Evolutionary conservation across 169 alveolate genomes (phyloP).

Genomic region (Amoebophrya sp.): DNA sequence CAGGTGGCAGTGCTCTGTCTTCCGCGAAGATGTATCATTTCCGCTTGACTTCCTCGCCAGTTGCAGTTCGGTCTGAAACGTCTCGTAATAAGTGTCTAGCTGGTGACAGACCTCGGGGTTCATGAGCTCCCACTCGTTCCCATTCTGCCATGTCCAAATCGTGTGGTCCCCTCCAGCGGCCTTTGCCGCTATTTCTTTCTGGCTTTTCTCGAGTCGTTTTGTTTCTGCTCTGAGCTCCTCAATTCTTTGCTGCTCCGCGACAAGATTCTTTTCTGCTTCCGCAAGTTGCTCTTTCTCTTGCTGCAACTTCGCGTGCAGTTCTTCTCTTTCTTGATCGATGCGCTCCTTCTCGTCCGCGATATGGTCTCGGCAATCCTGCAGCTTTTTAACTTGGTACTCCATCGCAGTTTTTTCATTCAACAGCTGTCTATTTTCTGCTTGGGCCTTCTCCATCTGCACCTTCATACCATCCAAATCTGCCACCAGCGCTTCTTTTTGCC

Average conservation of each 20-base stretch:
- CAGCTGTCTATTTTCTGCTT: neutral
- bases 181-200: neutral
- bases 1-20: neutral
- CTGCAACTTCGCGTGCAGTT: neutral
- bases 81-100: neutral
- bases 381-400: neutral
- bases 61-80: neutral
- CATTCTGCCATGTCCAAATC: neutral
- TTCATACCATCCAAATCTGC: neutral
- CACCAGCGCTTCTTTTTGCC: neutral
- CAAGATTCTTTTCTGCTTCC: neutral
- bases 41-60: slow-evolving; percentile 11
- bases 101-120: neutral
- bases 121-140: neutral
- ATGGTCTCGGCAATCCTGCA: neutral
- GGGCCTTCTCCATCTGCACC: neutral
- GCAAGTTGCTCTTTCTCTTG: neutral
- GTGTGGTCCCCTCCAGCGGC: neutral
- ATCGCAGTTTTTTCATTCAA: neutral
- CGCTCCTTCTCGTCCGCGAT: neutral
- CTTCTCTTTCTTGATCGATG: neutral
- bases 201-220: neutral
- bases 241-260: neutral
- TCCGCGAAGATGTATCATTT: neutral
- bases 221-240: neutral